Conservation (phyloP, 352 stramenopile genomes). For the Phytophthora palmivora region DNA sequence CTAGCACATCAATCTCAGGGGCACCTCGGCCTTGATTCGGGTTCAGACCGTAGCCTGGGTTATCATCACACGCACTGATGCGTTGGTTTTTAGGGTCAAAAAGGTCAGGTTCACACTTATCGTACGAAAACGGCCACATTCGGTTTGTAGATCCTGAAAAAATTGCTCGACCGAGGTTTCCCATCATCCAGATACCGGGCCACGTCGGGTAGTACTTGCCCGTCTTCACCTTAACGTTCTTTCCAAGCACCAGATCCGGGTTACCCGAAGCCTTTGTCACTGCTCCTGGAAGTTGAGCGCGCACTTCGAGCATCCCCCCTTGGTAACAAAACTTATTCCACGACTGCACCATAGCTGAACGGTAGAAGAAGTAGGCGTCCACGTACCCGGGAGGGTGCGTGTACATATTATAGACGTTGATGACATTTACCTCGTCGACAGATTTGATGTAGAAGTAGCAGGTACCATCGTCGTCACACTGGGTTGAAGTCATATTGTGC, state of each 20-base stretch:
- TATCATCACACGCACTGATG: constrained; percentile 82
- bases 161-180: constrained; percentile 92
- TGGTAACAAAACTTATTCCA: constrained; percentile 97
- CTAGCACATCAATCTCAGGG: constrained; percentile 95
- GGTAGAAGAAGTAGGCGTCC: constrained; percentile 51
- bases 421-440: constrained; percentile 39
- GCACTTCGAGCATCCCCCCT: constrained; percentile 90
- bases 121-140: constrained; percentile 95
- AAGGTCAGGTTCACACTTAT: constrained; percentile 78
- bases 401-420: constrained; percentile 69
- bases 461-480: constrained; percentile 48
- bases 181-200: constrained; percentile 94
- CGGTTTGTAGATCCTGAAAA: constrained; percentile 91
- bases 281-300: constrained; percentile 89
- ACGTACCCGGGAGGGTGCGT: constrained; percentile 49
- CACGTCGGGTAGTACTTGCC: constrained; percentile 79
- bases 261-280: constrained; percentile 53
- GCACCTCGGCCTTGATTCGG: constrained; percentile 81
- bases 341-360: constrained; percentile 88
- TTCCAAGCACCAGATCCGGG: constrained; percentile 42
- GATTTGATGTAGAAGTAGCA: constrained; percentile 59
- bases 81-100: constrained; percentile 46
- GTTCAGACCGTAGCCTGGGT: constrained; percentile 92
- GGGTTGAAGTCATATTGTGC: constrained; percentile 70
- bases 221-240: constrained; percentile 46